Evolutionary conservation across 2,329 filamentous ascomycete genomes (phyloP), one percentile per base, ranked within the genome.

Genomic region (Hypoxylon sp.): DNA sequence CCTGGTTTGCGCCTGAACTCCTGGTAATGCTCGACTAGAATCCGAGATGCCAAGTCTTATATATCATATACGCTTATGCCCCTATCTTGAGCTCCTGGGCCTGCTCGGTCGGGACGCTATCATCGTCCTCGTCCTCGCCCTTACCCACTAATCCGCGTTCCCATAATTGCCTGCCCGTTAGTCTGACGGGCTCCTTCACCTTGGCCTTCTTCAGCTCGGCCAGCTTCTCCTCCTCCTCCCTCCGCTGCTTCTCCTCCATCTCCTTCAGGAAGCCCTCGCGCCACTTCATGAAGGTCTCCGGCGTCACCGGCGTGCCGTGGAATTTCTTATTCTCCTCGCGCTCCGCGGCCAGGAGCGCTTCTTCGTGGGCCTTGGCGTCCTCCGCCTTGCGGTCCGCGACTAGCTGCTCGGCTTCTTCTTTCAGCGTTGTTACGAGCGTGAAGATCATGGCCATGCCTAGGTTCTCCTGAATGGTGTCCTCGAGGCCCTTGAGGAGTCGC

Each of bases 371-470:
- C 73, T 87, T 85, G 6, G 85, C 85, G 1, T 83, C 86, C 7
- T 84, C 91, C 61, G 88, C 87, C 74, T 89, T 87, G 46, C 96
- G 89, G 67, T 93, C 89, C 14, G 85, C 80, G 70, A 98, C 89
- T 62, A 99, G 85, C 71, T 89, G 85, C 81, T 99, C 96, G n/a
- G 94, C 95, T 53, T 87, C 85, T 63, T 99, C 96, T 77, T 97
- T 98, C 64, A 99, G 81, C 0, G 91, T 88, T 12, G 91, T 93
- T 56, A 96, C 91, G 22, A 99, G 82, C 0, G 95, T 93, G 80
- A 98, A 99, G 1, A 99, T 83, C 96, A 99, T 99, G 58, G 93
- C 92, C 91, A 98, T 98, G 67, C 96, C 96, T 64, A 98, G 81
- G 72, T 94, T 98, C 78, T 99, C 96, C 77, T 96, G 90, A 33